phyloP scores from a whole-genome alignment of 768 basidiomycete genomes.

The Sporobolomyces phaffii region DNA sequence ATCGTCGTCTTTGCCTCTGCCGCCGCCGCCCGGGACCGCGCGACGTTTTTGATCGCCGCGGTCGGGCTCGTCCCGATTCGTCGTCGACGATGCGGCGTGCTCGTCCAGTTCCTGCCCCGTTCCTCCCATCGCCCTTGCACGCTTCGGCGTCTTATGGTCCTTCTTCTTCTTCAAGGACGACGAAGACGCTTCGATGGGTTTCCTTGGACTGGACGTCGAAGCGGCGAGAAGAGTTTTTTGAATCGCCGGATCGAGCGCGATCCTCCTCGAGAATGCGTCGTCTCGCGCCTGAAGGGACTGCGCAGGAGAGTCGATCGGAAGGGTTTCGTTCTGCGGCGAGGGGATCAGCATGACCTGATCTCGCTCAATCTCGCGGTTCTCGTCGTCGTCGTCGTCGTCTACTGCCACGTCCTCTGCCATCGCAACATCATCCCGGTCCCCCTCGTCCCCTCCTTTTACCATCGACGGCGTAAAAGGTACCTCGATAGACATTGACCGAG shows the following conservation, averaged over 20 bases:
- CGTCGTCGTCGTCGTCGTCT: background rate
- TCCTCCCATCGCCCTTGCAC: background rate
- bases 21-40: background rate
- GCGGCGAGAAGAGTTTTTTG: slow-evolving; percentile 1
- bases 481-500: too few species aligned
- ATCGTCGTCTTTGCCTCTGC: too few species aligned
- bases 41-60: too few species aligned
- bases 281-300: too few species aligned
- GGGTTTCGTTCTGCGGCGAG: background rate
- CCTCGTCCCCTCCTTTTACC: too few species aligned
- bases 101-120: background rate
- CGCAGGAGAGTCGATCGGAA: background rate
- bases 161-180: background rate
- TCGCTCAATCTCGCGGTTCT: too few species aligned
- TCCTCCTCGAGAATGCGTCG: slow-evolving; percentile 4
- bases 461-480: too few species aligned
- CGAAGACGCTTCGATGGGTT: background rate
- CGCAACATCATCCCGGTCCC: too few species aligned
- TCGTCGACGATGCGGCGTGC: too few species aligned
- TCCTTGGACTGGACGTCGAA: background rate
- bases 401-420: too few species aligned
- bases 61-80: too few species aligned
- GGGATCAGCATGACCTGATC: slow-evolving; percentile 5
- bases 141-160: background rate
- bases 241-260: slow-evolving; percentile 9